phyloP scores from a whole-genome alignment of 257 asterid genomes.

The Lantana camara region DNA sequence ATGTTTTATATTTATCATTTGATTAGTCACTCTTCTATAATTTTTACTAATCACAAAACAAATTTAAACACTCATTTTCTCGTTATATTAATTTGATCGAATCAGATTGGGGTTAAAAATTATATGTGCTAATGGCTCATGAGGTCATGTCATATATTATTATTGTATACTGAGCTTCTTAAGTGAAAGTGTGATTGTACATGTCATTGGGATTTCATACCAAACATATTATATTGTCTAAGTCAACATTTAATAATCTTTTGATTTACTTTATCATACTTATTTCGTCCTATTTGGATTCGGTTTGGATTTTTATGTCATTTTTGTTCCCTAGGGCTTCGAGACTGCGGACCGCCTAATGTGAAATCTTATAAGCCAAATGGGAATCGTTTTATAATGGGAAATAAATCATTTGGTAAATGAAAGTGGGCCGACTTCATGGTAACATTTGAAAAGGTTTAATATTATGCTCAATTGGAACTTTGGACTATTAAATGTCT shows the following conservation, averaged over 20 bases:
- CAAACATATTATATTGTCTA: background rate
- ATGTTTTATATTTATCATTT: too few species aligned
- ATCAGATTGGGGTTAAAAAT: too few species aligned
- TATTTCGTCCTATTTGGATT: conserved; percentile 25
- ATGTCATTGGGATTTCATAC: conserved; percentile 14
- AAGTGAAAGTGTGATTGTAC: conserved; percentile 3
- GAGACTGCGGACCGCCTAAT: too few species aligned
- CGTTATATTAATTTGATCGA: too few species aligned
- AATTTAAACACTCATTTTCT: too few species aligned
- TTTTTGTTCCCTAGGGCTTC: conserved; percentile 6
- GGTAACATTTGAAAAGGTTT: background rate
- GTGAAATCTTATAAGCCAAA: background rate
- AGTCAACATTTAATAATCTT: conserved; percentile 25
- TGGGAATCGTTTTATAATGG: background rate
- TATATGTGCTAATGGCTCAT: conserved; percentile 25
- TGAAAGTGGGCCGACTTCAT: background rate
- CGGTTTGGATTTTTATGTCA: conserved; percentile 24
- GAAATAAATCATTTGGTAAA: background rate
- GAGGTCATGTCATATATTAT: conserved; percentile 11
- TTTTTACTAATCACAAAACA: too few species aligned
- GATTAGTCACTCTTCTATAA: too few species aligned
- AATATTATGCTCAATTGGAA: background rate
- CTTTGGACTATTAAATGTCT: too few species aligned
- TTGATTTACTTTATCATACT: conserved; percentile 13
- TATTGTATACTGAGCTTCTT: background rate